Base-by-base conservation (phyloP, 176 grass and related monocot genomes). In the Ampelocalamus luodianensis region DNA sequence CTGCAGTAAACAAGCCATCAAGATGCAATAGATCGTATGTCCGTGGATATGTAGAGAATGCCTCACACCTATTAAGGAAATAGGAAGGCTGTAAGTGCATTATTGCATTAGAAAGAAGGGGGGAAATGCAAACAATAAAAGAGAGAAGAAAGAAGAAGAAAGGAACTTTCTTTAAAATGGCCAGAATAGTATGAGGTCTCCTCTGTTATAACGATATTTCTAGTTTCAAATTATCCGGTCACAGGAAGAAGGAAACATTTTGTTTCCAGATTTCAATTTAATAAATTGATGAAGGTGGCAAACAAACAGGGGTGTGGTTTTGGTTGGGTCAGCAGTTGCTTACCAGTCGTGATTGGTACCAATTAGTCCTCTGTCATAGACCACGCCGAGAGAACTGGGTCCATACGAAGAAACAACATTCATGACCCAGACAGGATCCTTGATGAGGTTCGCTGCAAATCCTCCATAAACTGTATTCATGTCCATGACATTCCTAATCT, bases 21-120 rank as follows among this genome's bases (percentile, higher is more conserved):
- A 95, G 91, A 89, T 98, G 96, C 91, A 98, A 60, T 23, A 98
- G 89, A 80, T 98, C 96, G 22, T 98, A 98, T 27, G 96, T 98
- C 37, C 93, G 82, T 51, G 96, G 96, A 68, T 98, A 98, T 26
- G 96, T 98, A 49, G 96, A 98, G 85, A 98, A 98, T 24, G 93
- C 93, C 80, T 98, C 96, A 9, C 96, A 98, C 95, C 95, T 98
- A 49, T 13, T 4, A 20, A 63, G 3, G 46, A 65, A 36, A n/a
- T 4, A 66, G 13, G 27, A 34, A 50, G 20, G 16, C 24, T 20
- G 77, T 16, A 34, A 66, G 75, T 27, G 38, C 36, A 11, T 6
- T 56, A 0, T 36, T 34, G 56, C 9, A 59, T 59, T 11, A 59
- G 6, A 23, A 58, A 58, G 8, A 23, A 58, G 55, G 17, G 17